Evolutionary conservation across 169 alveolate species (phyloP).

Genomic region (Eimeria praecox): DNA sequence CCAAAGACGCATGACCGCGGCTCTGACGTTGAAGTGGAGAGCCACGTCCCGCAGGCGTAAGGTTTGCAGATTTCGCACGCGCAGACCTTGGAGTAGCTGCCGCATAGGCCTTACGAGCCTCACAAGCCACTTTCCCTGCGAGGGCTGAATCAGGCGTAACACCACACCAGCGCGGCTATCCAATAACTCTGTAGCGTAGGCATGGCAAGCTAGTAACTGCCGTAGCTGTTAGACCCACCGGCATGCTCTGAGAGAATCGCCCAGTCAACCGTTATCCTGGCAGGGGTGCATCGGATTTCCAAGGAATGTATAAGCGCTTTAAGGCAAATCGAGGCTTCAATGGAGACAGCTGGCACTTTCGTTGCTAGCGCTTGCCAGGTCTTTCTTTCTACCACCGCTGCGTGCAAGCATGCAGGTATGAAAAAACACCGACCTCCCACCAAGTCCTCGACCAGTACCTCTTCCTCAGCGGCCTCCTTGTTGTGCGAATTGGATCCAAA

Average conservation of each 20-base stretch:
- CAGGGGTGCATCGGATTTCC: constrained; percentile 49
- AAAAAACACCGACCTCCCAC: constrained; percentile 49
- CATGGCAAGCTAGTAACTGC: background rate
- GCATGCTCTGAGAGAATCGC: constrained; percentile 20
- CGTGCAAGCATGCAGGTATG: constrained; percentile 29
- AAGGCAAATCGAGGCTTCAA: constrained; percentile 40
- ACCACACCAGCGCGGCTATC: background rate
- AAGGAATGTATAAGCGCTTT: constrained; percentile 10
- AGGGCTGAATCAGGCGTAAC: background rate
- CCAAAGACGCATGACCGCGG: background rate
- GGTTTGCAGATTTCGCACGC: background rate
- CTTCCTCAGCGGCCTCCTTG: constrained; percentile 38
- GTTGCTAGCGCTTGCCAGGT: constrained; percentile 45
- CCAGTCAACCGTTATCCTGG: constrained; percentile 54
- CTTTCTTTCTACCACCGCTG: background rate
- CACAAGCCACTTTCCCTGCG: background rate
- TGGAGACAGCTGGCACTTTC: constrained; percentile 34
- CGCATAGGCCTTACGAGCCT: constrained; percentile 9
- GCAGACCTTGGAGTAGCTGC: background rate
- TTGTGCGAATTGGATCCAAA: background rate
- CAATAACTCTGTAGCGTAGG: background rate
- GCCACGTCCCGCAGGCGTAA: background rate
- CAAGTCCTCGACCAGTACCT: constrained; percentile 62
- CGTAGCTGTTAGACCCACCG: constrained; percentile 4
- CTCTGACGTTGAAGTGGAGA: background rate